Evolutionary conservation across 257 asterid genomes (phyloP), one percentile per base, ranked within the genome.

Genomic region (Solanum virginianum): DNA sequence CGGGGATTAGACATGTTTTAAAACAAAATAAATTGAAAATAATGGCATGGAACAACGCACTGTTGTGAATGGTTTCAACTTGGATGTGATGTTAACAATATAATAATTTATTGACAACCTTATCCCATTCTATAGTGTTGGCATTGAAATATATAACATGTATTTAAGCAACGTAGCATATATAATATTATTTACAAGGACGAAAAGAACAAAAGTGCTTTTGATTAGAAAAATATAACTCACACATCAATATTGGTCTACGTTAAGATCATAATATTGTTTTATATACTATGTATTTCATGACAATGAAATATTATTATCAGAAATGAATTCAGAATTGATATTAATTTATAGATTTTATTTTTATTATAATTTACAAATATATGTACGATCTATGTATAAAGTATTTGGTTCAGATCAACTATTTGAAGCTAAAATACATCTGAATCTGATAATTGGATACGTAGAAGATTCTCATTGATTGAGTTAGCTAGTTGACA

Each of bases 321-420:
- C 0, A 5, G 10, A 17, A 10, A 0, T 5, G 11, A 3, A 45
- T 45, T 13, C 1, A 45, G 0, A 3, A 7, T n/a, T 74, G 4
- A 3, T 36, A 36, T 4, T 36, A 74, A 74, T 74, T 3, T 45
- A 15, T 43, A 0, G 5, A 43, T 11, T 43, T 20, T 20, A 13
- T 66, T 66, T 65, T 43, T 43, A 11, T 20, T 71, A 20, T 43
- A 20, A 3, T 43, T 43, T 20, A 18, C 20, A 43, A 1, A 18
- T 24, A 24, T 63, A 5, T 62, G 9, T 5, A 13, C 2, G 0
- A 14, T 54, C 4, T 18, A 6, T 2, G 4, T 14, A 32, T 29
- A 66, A 66, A 32, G 53, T 39, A 17, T 0, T 69, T 36, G 53
- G 11, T 36, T 70, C 0, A 7, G n/a, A 22, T 74, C 36, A 72